Percentiles rank a stretch among this genome's conserved stretches.
phyloP scores from a whole-genome alignment of 2,329 filamentous ascomycete genomes.

The Talaromyces piceae region DNA sequence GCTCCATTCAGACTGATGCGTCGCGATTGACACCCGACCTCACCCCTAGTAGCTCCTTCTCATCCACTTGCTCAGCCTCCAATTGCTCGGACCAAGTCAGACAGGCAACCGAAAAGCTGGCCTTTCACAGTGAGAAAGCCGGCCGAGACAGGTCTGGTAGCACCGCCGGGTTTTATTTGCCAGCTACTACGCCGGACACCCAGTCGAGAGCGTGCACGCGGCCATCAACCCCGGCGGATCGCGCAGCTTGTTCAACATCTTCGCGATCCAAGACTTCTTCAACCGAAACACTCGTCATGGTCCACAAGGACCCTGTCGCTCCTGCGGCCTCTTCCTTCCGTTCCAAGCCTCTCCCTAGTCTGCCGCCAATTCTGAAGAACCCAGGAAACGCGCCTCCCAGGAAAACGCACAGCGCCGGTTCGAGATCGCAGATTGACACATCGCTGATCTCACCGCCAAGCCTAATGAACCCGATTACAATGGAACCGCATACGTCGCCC shows the following conservation, averaged over 20 bases:
- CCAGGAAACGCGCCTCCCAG: conserved; percentile 14
- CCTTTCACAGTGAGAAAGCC: conserved; percentile 15
- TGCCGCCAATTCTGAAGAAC: conserved; percentile 23
- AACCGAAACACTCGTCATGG: conserved; percentile 26
- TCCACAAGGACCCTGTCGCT: conserved; percentile 15
- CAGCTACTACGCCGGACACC: conserved; percentile 12
- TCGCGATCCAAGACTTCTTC: conserved; percentile 18
- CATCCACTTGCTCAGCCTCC: conserved; percentile 27
- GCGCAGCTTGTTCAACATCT: conserved; percentile 16
- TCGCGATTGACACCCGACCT: conserved; percentile 24
- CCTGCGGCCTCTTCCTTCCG: conserved; percentile 22
- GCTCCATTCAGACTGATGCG: conserved; percentile 25
- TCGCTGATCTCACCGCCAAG: conserved; percentile 34
- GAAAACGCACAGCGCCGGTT: conserved; percentile 18
- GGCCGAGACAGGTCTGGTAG: conserved; percentile 14
- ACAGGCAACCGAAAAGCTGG: conserved; percentile 22
- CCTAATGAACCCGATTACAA: conserved; percentile 31
- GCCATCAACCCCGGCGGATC: conserved; percentile 16
- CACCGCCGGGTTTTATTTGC: conserved; percentile 19
- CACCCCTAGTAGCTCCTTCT: conserved; percentile 34
- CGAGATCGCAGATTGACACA: conserved; percentile 26
- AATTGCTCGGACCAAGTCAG: conserved; percentile 22
- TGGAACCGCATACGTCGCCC: conserved; percentile 32
- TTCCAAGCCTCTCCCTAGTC: conserved; percentile 25
- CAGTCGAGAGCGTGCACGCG: conserved; percentile 16